Evolutionary conservation across 805 yeast genomes (phyloP), one percentile per base, ranked within the genome.

Genomic region (Wickerhamiella galacta): DNA sequence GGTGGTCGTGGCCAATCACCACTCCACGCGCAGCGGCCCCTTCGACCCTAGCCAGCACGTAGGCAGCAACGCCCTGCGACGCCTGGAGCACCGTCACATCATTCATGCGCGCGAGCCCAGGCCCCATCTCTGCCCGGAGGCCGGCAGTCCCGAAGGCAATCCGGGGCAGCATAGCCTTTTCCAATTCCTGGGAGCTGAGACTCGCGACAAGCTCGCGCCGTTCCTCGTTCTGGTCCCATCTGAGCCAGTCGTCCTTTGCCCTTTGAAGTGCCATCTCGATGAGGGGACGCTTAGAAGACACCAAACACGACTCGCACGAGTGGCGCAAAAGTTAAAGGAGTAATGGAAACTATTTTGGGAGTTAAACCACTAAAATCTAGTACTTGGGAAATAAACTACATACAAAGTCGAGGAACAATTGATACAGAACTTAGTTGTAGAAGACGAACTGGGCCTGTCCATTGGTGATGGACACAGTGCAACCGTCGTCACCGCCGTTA

Each of bases 31-130:
- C 36, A 6, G 41, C 24, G 16, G 58, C 52, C 16, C 52, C 43
- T 5, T 48, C 47, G 3, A 48, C 51, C 34, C 38, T 46, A 16
- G 33, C 45, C 26, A 44, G 46, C 3, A 49, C 47, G 32, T 58
- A 61, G 38, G 32, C 43, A 1, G 58, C 60, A 11, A 57, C 48
- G 9, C 62, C 63, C 37, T 52, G 54, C 9, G 95, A 72, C 0
- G 96, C 85, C 57, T 87, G 96, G 28, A 81, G 48, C 1, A 87
- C 77, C 0, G 95, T 82, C 12, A 87, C 75, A 40, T 75, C 76
- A 53, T 90, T 87, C 87, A n/a, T n/a, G n/a, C n/a, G n/a, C n/a
- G n/a, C n/a, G 49, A 79, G 83, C 0, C 98, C 96, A 0, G 95
- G 82, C 39, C 74, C 85, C 95, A 90, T 83, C 16, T 64, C 58